These are phyloP conservation scores for Naganishia kalamii DNA, from an alignment of 768 basidiomycete genomes.

Conservation along the genomic window DNA sequence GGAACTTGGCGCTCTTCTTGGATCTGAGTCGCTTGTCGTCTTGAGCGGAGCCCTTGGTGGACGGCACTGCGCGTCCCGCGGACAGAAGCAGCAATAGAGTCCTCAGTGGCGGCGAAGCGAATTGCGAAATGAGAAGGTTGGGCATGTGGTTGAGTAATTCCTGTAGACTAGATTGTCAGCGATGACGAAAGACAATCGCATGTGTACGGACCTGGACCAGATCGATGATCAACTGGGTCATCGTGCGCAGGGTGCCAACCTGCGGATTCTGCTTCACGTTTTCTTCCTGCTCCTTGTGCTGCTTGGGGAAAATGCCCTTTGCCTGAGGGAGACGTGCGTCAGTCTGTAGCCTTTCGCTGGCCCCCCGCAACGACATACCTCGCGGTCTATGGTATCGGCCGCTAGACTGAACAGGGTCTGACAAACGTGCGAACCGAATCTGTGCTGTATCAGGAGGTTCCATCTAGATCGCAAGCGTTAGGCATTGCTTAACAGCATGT, in stretches of 20 bases:
- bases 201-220: slow-evolving; percentile 22
- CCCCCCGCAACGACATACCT: slow-evolving; percentile 29
- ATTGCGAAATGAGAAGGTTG: slow-evolving; percentile 70
- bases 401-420: slow-evolving; percentile 68
- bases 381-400: slow-evolving; percentile 49
- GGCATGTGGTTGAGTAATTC: slow-evolving; percentile 64
- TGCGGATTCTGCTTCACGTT: slow-evolving; percentile 3
- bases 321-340: background rate
- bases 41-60: slow-evolving; percentile 37
- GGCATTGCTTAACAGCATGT: background rate
- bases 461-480: slow-evolving; percentile 15
- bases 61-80: slow-evolving; percentile 52
- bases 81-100: slow-evolving; percentile 71
- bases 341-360: slow-evolving; percentile 18
- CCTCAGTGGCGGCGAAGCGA: slow-evolving; percentile 84
- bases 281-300: slow-evolving; percentile 43
- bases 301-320: slow-evolving; percentile 41
- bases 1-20: slow-evolving; percentile 76
- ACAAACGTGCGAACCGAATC: slow-evolving; percentile 92
- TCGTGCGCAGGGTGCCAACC: slow-evolving; percentile 40
- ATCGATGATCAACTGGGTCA: slow-evolving; percentile 37
- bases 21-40: slow-evolving; percentile 55
- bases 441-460: slow-evolving; percentile 52
- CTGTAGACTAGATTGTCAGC: slow-evolving; percentile 45
- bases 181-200: background rate